Base-by-base conservation (phyloP, 2,329 filamentous ascomycete genomes). In the Fusarium sp. region DNA sequence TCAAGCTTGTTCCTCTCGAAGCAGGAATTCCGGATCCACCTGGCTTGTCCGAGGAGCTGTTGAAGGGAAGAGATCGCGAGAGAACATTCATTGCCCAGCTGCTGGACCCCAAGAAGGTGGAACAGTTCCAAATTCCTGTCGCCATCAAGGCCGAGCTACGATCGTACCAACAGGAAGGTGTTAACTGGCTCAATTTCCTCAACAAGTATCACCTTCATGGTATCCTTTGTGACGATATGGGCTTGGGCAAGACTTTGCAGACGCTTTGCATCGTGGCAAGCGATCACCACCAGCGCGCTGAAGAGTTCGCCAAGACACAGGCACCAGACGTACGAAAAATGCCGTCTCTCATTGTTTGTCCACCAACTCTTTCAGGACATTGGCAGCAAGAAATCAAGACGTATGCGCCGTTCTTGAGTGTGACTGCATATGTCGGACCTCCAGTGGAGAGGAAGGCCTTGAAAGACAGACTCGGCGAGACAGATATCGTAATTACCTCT, bases 201-300 rank as follows among this genome's bases (percentile, higher is more conserved):
- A 99, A 99, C 78, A 94, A 94, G 59, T 99, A 98, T 77, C 95
- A 99, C 74, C 88, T 99, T 2, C 96, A 99, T 73, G 96, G 96
- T 48, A 97, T 99, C 78, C 92, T 99, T 62, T 99, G 96, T 77
- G 96, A 99, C 75, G 96, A 99, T 78, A 99, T 99, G 96, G 96
- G 96, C 75, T 91, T 99, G 27, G 96, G 96, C 49, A 99, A 99
- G 82, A 99, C 96, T 2, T 82, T 99, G 13, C 96, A 99, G 78
- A 99, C 96, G 0, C 88, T 99, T 22, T 99, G 96, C 79, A 99
- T 99, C 74, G 94, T 99, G 43, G 95, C 96, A 11, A 98, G 94
- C 80, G 96, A 99, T 77, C 96, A 99, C 76, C 95, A 99, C 77
- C 85, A 96, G 75, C 90, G 96, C 63, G 93, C 93, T 1, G 93